Evolutionary conservation across 2,329 filamentous ascomycete genomes (phyloP).

Genomic region (Alternaria viburni): DNA sequence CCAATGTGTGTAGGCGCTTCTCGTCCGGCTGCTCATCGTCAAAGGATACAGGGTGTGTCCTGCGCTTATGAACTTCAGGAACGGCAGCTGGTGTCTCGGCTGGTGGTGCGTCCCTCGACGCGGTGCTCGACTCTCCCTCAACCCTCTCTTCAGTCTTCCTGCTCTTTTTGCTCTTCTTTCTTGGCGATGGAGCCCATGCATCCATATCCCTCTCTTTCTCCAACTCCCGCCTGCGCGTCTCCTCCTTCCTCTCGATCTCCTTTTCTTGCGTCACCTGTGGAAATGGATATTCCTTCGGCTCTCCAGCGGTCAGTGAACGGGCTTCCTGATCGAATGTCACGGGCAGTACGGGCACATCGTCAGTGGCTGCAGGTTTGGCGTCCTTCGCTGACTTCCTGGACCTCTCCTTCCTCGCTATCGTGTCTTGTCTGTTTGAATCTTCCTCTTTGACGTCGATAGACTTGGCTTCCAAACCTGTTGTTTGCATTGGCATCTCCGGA

Average conservation of each 20-base stretch:
- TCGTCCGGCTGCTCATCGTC: constrained; percentile 42
- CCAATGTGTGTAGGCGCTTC: constrained; percentile 42
- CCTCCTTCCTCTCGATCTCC: background rate
- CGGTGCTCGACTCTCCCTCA: constrained; percentile 22
- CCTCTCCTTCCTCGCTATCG: constrained; percentile 48
- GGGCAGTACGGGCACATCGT: constrained; percentile 12
- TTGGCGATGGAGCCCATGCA: constrained; percentile 45
- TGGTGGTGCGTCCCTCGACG: constrained; percentile 6
- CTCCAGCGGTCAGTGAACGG: constrained; percentile 14
- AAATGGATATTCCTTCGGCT: constrained; percentile 38
- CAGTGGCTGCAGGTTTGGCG: background rate
- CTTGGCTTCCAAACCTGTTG: background rate
- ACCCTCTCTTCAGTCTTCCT: constrained; percentile 37
- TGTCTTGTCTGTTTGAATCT: constrained; percentile 34
- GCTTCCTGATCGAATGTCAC: constrained; percentile 23
- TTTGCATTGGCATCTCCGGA: background rate
- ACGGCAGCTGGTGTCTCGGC: constrained; percentile 13
- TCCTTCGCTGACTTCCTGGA: constrained; percentile 13
- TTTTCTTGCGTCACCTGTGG: constrained; percentile 21
- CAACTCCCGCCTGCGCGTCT: constrained; percentile 12
- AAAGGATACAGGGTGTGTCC: constrained; percentile 40
- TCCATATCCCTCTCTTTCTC: constrained; percentile 32
- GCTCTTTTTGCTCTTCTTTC: constrained; percentile 53
- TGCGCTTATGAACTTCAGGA: constrained; percentile 40
- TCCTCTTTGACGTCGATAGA: constrained; percentile 17